phyloP scores from a whole-genome alignment of 2,329 filamentous ascomycete species.

The Neoscytalidium dimidiatum region DNA sequence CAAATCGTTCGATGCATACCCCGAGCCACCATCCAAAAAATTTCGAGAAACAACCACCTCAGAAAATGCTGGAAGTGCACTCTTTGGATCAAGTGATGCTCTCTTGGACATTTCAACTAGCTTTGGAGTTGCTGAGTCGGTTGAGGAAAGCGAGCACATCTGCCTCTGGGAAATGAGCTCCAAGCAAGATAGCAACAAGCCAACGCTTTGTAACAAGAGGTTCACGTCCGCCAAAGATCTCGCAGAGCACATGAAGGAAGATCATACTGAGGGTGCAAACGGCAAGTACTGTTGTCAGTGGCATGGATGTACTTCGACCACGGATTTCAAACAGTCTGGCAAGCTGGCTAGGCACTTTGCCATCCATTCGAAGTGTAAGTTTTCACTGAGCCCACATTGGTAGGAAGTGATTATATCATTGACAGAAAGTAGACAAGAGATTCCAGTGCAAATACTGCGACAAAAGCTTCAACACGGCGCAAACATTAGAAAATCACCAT shows the following conservation, averaged over 20 bases:
- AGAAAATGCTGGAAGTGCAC: background rate
- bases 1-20: background rate
- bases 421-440: conserved; percentile 30
- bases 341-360: conserved; percentile 41
- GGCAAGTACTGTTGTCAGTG: conserved; percentile 28
- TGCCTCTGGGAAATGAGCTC: conserved; percentile 3
- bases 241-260: conserved; percentile 20
- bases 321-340: conserved; percentile 43
- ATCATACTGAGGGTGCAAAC: conserved; percentile 10
- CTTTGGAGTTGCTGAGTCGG: conserved; percentile 1
- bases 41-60: background rate
- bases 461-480: conserved; percentile 42
- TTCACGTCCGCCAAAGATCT: conserved; percentile 14
- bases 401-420: background rate
- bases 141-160: background rate
- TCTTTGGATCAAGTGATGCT: background rate
- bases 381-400: background rate
- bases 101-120: background rate
- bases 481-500: conserved; percentile 43
- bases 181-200: background rate
- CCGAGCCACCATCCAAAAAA: background rate
- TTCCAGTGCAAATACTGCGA: conserved; percentile 40
- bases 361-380: conserved; percentile 34
- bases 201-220: conserved; percentile 16
- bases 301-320: conserved; percentile 36